Evolutionary conservation across 805 yeast genomes (phyloP), one percentile per base, ranked within the genome.

Genomic region (Maudiozyma barnettii): DNA sequence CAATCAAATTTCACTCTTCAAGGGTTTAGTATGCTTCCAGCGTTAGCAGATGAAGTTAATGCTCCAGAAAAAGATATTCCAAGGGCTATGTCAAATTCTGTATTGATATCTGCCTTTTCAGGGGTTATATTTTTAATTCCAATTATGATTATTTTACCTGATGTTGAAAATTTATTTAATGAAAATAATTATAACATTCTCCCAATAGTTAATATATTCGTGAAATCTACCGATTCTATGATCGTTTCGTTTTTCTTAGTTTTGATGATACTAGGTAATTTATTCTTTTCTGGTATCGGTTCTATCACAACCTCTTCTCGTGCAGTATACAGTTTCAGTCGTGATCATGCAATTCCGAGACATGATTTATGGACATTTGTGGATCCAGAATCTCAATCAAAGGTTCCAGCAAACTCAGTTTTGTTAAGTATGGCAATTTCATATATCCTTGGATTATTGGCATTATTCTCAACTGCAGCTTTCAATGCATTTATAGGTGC

Each of bases 401-500:
- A 72, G 29, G 79, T 84, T 20, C 95, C 95, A 2, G 77, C 76
- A 53, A 80, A 84, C 59, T 84, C 93, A 0, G 69, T 84, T 22
- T 63, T 80, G 39, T 65, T 84, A 40, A 79, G 87, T 14, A 80
- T 82, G 73, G 75, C 66, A 0, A 77, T 82, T 19, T 76, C 86
- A 29, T 74, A 75, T 18, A 46, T 77, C 2, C 64, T 85, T 41
- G 85, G 90, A 1, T 61, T 81, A 7, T 68, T 86, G 38, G 83
- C 90, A 2, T 65, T 86, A 40, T 63, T 85, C 1, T 83, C 91
- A 0, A 69, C 79, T 5, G 77, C 89, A 7, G 89, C 93, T 0
- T 83, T 86, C 64, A 82, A 82, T 62, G 89, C 95, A 3, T 85
- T 86, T 62, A 78, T 85, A 68, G 93, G 95, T 0, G 81, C 90